Evolutionary conservation across 192 early-diverging fungal genomes (phyloP), one percentile per base, ranked within the genome.

Genomic region (Rhizoclosmatium globosum): DNA sequence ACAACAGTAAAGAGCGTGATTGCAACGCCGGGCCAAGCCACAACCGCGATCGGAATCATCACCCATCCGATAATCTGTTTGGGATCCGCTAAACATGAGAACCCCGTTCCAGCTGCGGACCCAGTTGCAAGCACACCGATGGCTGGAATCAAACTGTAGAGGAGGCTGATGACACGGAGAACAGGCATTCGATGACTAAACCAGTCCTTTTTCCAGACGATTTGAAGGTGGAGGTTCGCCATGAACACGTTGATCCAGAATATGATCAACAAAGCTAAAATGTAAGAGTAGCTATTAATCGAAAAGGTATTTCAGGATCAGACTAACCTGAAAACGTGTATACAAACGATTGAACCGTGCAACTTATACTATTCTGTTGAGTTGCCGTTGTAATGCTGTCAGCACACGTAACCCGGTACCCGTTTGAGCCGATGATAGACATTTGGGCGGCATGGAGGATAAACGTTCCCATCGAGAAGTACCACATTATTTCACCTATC

Each of bases 181-280:
- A 56, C 1, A 6, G 39, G 21, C 21, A 53, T 53, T 31, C 50
- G 46, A 23, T 71, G 47, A 48, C 19, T 43, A 3, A 71, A 56
- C 69, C 69, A 71, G 69, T 71, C 69, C 50, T 71, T 71, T 23
- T 48, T 23, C 69, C 69, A 71, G 3, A 71, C 69, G 21, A 71
- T 56, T 41, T 45, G 47, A 7, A 71, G 50, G 50, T 71, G 23
- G 23, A 71, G 69, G 50, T 71, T 71, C 13, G 53, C 2, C 15
- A 71, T 71, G 50, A 71, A 71, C 47, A 71, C 15, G 41, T 13
- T 56, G 2, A 71, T 56, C 69, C 69, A 71, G 50, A 23, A 71
- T 23, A 43, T 23, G 23, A 62, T 7, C 11, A 21, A 1, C 23
- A 62, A 39, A 21, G 65, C 61, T 31, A 31, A 64, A 56, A 56